Evolutionary conservation across 192 early-diverging fungal species (phyloP).

Genomic region (Radiomyces spectabilis): DNA sequence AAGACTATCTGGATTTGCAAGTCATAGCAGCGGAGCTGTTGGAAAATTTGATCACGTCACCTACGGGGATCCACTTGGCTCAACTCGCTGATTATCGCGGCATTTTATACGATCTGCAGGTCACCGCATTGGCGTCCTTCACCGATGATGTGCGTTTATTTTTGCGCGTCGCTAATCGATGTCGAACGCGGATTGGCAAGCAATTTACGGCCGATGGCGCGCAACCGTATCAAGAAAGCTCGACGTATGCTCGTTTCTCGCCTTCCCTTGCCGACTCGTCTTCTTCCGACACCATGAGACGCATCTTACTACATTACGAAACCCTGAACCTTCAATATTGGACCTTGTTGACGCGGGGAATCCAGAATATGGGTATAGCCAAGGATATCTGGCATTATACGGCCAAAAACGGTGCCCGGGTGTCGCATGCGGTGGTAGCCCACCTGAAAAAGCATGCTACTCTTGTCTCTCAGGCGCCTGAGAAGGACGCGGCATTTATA

Average conservation of each 20-base stretch:
- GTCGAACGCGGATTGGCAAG: constrained; percentile 50
- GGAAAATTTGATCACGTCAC: constrained; percentile 44
- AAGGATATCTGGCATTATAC: constrained; percentile 48
- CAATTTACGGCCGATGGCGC: constrained; percentile 32
- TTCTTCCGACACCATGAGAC: neutral
- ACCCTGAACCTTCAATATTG: constrained; percentile 51
- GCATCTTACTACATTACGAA: constrained; percentile 21
- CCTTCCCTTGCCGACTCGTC: too few relatives aligned
- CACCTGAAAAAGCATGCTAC: constrained; percentile 30
- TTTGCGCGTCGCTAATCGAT: constrained; percentile 42
- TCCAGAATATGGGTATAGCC: constrained; percentile 40
- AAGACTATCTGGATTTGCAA: constrained; percentile 44
- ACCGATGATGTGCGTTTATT: constrained; percentile 45
- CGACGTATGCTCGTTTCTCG: neutral
- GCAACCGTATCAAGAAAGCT: constrained; percentile 22
- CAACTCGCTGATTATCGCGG: constrained; percentile 46
- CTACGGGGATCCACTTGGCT: constrained; percentile 39
- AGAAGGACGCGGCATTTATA: constrained; percentile 17
- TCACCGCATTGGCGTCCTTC: constrained; percentile 41
- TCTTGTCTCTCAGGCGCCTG: constrained; percentile 15
- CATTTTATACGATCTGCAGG: constrained; percentile 45
- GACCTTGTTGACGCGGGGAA: constrained; percentile 41
- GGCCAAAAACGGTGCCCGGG: constrained; percentile 32
- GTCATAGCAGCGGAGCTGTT: constrained; percentile 40
- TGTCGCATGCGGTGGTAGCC: constrained; percentile 34